Base-by-base conservation (phyloP, 441 rosid species). In the Gossypium trilobum region DNA sequence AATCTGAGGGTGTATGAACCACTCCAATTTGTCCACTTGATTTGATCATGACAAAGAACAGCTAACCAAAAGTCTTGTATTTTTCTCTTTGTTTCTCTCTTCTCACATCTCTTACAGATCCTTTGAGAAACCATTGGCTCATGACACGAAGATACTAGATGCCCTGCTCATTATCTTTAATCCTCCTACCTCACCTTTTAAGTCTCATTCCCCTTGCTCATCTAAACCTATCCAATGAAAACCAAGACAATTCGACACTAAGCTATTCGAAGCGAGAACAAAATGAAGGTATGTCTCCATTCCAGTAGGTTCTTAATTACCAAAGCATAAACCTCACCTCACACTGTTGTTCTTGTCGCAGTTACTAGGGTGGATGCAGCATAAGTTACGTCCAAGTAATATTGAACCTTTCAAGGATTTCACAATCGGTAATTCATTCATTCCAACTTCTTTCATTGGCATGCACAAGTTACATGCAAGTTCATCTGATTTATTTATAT, bases 321-420 rank as follows among this genome's bases (percentile, higher is more conserved):
- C 60, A 75, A 77, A 74, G 58, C 76, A 75, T 16, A 51, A n/a
- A 10, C 42, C 50, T 76, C 83, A 67, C 77, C 80, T 71, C 71
- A 17, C 71, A 33, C 73, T 74, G 72, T 75, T 66, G 72, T 79
- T 83, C 79, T 82, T 76, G 79, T 82, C 74, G 89, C 98, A 90
- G 97, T 74, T 91, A 78, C 82, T 84, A 77, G 91, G 87, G 64
- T 91, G 97, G 98, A 85, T 88, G 95, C 89, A 85, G 82, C 84
- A 81, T 55, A 86, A 83, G 83, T 74, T 81, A 70, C 78, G 80
- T 76, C 84, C 82, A 66, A 83, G 78, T 71, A 79, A 81, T 83
- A 75, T 67, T 13, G 92, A 87, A 76, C 83, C 86, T 62, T 64
- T 83, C 83, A 91, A 85, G 78, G 96, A 87, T 79, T 78, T 87